Base-by-base conservation (phyloP, 106 monocot species). In the Amphibolis antarctica region DNA sequence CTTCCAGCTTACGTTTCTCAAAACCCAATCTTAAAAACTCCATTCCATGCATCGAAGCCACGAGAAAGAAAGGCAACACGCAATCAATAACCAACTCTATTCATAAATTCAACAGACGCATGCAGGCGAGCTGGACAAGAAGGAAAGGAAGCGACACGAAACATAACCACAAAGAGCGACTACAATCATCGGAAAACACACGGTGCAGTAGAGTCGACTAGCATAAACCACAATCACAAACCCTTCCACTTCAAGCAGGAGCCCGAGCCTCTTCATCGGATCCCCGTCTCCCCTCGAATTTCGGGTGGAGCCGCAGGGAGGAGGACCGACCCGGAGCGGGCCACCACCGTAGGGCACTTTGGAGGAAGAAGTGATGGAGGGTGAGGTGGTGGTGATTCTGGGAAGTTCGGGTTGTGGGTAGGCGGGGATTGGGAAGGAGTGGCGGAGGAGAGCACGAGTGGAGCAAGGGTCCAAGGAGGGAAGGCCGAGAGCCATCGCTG, bases 201-300 rank as follows among this genome's bases (percentile, higher is more conserved):
- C 17, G 2, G 3, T 5, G 25, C 10, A 56, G 26, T 12, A 57
- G 4, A 57, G 15, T 1, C n/a, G n/a, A n/a, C 20, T 0, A 21
- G 9, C n/a, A 15, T 12, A 26, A 28, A 15, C 9, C 28, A 12
- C 57, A 18, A 6, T 25, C 25, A 55, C 67, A 36, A 4, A 69
- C 69, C 69, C 69, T 69, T 69, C 69, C 21, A 69, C 69, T 59
- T 69, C 69, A 27, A 69, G 18, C 1, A 69, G 25, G 57, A 69
- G n/a, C 14, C 69, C 69, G 21, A 69, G 26, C 28, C 44, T 19
- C 45, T 69, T 12, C 43, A 11, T 12, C 17, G 26, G 3, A 26
- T 46, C 28, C 53, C 1, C 28, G 31, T 6, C 29, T 1, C 12
- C 57, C 19, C 46, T 23, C 10, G 24, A 10, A 9, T 58, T 25